Evolutionary conservation across 176 grass and related monocot genomes (phyloP).

Genomic region (Triticum dicoccoides): DNA sequence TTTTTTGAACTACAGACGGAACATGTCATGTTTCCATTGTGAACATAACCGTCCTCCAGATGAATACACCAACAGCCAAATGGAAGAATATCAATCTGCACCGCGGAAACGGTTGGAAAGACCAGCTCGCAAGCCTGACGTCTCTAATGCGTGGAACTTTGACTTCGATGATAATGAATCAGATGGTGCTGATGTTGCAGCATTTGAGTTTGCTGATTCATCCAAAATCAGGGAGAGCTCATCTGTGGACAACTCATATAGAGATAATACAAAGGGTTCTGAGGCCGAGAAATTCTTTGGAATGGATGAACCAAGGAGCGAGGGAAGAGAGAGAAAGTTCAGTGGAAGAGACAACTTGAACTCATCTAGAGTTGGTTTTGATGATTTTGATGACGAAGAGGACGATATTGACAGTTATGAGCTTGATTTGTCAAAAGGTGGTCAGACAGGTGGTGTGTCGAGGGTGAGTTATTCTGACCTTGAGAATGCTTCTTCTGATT

Average conservation of each 20-base stretch:
- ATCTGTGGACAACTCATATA: constrained; percentile 31
- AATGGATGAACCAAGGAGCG: constrained; percentile 34
- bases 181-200: constrained; percentile 93
- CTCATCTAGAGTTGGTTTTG: constrained; percentile 58
- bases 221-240: constrained; percentile 36
- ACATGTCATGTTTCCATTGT: constrained; percentile 96
- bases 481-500: constrained; percentile 62
- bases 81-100: constrained; percentile 48
- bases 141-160: constrained; percentile 89
- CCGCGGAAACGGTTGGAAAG: constrained; percentile 44
- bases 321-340: constrained; percentile 33
- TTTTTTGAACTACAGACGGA: constrained; percentile 96
- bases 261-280: constrained; percentile 36
- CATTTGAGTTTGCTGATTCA: constrained; percentile 92
- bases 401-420: constrained; percentile 92
- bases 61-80: constrained; percentile 69
- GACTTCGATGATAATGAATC: constrained; percentile 98
- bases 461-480: constrained; percentile 79
- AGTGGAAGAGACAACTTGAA: constrained; percentile 36
- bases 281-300: constrained; percentile 33
- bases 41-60: constrained; percentile 83
- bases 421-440: constrained; percentile 53
- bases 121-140: constrained; percentile 55
- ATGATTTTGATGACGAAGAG: constrained; percentile 97
- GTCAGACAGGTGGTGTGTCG: constrained; percentile 53